Evolutionary conservation across 2,329 filamentous ascomycete species (phyloP), one percentile per base, ranked within the genome.

Genomic region (Colletotrichum theobromicola): DNA sequence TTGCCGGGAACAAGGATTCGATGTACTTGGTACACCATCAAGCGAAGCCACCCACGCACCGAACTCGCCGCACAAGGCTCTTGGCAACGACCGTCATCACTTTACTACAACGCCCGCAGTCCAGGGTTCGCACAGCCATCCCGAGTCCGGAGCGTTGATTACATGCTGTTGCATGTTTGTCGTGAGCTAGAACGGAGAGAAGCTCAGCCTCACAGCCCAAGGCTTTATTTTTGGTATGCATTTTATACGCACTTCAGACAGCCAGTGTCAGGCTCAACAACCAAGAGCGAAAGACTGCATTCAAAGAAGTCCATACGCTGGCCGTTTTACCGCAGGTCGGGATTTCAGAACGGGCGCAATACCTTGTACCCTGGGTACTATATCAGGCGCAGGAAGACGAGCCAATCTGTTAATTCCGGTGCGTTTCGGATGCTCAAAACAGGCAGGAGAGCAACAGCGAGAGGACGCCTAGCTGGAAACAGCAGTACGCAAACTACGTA

Each of bases 361-460:
- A 32, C 46, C 24, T 50, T 37, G 37, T 16, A 18, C 32, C 42
- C 62, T 57, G 37, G 34, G 66, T 30, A 34, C 12, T 34, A 24
- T 30, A 64, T 66, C 55, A 60, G 18, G 26, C 57, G 62, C 53
- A 24, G 53, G 61, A 66, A 34, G 57, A 28, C 68, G 55, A 67
- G 34, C 34, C 42, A 57, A 50, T 12, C 42, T 63, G 21, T 64
- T 15, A 53, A 37, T 16, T 34, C 63, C 35, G 16, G 57, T 35
- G 13, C 35, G 68, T 53, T 57, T 72, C 57, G 69, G 32, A 61
- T 18, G 30, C 46, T 50, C 72, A 26, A 75, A 75, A 60, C 42
- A 58, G 72, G 72, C 61, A 75, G 72, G 72, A 75, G 72, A 72
- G 32, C 21, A 30, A 15, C 57, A 61, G 57, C 58, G 62, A 72